phyloP scores from a whole-genome alignment of 176 grass and related monocot species.

The Eleusine indica region DNA sequence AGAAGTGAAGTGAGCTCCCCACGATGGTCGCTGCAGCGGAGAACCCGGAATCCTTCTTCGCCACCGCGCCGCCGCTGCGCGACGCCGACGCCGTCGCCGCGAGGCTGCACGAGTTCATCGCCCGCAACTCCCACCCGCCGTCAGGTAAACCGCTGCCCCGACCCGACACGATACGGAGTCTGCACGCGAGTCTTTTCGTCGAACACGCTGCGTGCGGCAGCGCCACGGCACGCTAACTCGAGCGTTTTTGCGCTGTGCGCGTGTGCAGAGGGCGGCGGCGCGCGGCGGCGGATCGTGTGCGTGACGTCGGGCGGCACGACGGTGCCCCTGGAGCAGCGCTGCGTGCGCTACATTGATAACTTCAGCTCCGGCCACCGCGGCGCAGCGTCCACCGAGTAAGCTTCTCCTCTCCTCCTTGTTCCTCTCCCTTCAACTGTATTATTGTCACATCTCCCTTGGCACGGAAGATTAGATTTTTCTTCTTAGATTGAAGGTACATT shows the following conservation, averaged over 20 bases:
- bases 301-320: conserved; percentile 95
- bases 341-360: conserved; percentile 97
- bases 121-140: conserved; percentile 37
- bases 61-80: conserved; percentile 53
- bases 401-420: background rate
- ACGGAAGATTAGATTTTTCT: background rate
- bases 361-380: conserved; percentile 96
- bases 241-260: background rate
- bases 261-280: conserved; percentile 34
- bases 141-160: conserved; percentile 9
- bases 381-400: conserved; percentile 84
- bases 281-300: conserved; percentile 62
- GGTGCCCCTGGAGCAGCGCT: conserved; percentile 88
- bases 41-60: conserved; percentile 61
- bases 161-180: background rate
- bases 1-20: background rate
- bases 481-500: background rate
- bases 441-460: too few relatives aligned
- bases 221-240: background rate
- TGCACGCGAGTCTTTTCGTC: background rate
- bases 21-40: conserved; percentile 35
- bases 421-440: too few relatives aligned
- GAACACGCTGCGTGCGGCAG: conserved; percentile 1
- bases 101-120: conserved; percentile 53
- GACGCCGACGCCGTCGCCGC: conserved; percentile 41